phyloP scores from a whole-genome alignment of 768 basidiomycete genomes.

The Boletus rufocinnamomeus region DNA sequence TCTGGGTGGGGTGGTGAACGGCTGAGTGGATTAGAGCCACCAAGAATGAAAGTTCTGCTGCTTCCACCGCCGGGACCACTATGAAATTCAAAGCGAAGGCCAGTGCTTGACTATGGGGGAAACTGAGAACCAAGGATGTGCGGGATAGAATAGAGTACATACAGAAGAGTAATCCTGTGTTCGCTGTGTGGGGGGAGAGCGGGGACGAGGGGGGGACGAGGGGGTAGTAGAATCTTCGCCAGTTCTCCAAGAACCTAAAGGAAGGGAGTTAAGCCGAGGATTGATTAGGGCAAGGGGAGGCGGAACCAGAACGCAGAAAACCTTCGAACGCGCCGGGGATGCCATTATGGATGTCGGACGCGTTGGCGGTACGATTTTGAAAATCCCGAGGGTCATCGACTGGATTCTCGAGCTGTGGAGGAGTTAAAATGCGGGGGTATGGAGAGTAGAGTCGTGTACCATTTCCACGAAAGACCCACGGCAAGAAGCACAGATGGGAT shows the following conservation, averaged over 20 bases:
- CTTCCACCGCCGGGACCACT: conserved; percentile 31
- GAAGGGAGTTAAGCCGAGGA: background rate
- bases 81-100: conserved; percentile 40
- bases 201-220: conserved; percentile 12
- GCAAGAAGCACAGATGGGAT: conserved; percentile 84
- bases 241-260: conserved; percentile 12
- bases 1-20: conserved; percentile 32
- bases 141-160: background rate
- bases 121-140: background rate
- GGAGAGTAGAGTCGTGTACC: conserved; percentile 31
- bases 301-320: conserved; percentile 47
- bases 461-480: conserved; percentile 81
- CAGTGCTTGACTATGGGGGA: conserved; percentile 19
- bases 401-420: conserved; percentile 67
- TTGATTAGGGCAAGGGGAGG: conserved; percentile 1
- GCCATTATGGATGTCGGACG: conserved; percentile 29
- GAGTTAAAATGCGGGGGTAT: background rate
- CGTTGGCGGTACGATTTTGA: conserved; percentile 39
- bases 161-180: conserved; percentile 23
- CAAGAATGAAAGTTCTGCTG: conserved; percentile 40
- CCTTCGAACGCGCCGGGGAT: conserved; percentile 45
- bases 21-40: conserved; percentile 34
- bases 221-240: background rate
- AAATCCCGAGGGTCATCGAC: conserved; percentile 76
- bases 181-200: conserved; percentile 19